These are phyloP conservation scores for Trichosporon sp. DNA, from an alignment of 1,284 basidiomycete genomes.

Conservation along the genomic window DNA sequence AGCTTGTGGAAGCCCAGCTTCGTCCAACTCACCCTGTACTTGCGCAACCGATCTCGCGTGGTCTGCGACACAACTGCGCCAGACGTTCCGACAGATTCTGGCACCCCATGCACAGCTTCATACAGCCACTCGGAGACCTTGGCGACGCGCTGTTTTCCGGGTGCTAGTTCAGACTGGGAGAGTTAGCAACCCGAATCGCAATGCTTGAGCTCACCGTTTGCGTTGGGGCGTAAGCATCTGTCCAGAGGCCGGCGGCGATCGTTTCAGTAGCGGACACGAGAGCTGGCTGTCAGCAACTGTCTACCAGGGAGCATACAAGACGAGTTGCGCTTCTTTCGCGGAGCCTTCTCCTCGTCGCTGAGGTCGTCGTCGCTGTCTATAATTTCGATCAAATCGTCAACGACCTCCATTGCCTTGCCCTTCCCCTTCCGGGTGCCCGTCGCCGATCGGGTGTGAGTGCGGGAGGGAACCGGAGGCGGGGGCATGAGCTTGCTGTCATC, in stretches of 20 bases:
- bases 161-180: constrained; percentile 73
- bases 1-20: constrained; percentile 1
- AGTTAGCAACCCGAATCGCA: not conserved
- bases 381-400: constrained; percentile 34
- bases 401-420: constrained; percentile 44
- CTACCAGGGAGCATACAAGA: not conserved
- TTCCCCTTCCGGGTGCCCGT: constrained; percentile 58
- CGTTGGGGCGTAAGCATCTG: constrained; percentile 72
- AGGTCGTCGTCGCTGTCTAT: constrained; percentile 36
- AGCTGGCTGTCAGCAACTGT: not conserved
- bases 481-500: constrained; percentile 29
- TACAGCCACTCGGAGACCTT: constrained; percentile 81
- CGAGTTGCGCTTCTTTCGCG: not conserved
- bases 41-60: constrained; percentile 65
- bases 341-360: constrained; percentile 28
- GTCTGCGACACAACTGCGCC: constrained; percentile 44
- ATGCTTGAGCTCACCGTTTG: constrained; percentile 60
- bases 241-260: constrained; percentile 63
- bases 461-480: constrained; percentile 24
- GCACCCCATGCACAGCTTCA: constrained; percentile 72
- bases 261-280: not conserved
- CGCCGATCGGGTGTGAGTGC: not conserved
- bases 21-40: constrained; percentile 68
- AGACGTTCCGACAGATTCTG: not conserved
- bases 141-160: constrained; percentile 82